Evolutionary conservation across 345 rosid species (phyloP).

Genomic region (sweet orange (Citrus sinensis)): DVS_A1.0 CM039163.1:2723001-2723500

Average conservation of each 20-base stretch:
- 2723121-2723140: neutral
- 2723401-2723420: neutral
- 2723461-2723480: neutral
- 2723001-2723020: slow-evolving; percentile 53
- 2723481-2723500: neutral
- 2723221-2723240: slow-evolving; percentile 1
- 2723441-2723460: neutral
- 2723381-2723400: slow-evolving; percentile 4
- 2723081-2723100: neutral
- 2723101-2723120: neutral
- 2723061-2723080: neutral
- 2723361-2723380: slow-evolving; percentile 42
- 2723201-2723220: neutral
- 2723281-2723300: slow-evolving; percentile 66
- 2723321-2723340: slow-evolving; percentile 59
- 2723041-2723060: neutral
- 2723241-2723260: slow-evolving; percentile 76
- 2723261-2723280: slow-evolving; percentile 59
- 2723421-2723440: neutral
- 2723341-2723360: slow-evolving; percentile 84
- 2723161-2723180: neutral
- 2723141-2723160: neutral
- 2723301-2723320: slow-evolving; percentile 65
- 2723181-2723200: slow-evolving; percentile 3
- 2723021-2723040: neutral